Conservation (phyloP, 208 protist species). For the Histomonas meleagridis region DNA sequence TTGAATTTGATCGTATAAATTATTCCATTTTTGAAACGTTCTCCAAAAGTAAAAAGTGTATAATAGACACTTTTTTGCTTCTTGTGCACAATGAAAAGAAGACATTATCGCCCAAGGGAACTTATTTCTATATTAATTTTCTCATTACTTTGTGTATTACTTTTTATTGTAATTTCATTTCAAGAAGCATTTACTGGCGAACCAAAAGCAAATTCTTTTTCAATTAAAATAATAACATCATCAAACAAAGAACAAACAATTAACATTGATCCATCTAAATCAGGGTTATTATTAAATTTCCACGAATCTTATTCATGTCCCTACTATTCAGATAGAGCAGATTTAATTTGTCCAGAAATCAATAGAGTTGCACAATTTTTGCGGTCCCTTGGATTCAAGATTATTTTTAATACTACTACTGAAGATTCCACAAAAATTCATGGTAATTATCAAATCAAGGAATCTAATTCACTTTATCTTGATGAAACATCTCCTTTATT, state of each 20-base stretch:
- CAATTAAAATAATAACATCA: not conserved
- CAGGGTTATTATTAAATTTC: not conserved
- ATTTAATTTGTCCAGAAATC: slow-evolving; percentile 32
- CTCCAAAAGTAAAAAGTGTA: no score
- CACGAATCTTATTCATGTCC: not conserved
- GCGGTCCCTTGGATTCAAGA: not conserved
- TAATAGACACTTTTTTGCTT: no score
- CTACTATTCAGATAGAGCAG: slow-evolving; percentile 19
- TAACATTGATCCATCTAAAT: not conserved
- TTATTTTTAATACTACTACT: not conserved
- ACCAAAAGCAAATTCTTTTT: not conserved
- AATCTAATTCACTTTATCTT: not conserved
- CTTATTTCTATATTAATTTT: no score
- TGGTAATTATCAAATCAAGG: not conserved
- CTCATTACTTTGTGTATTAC: no score
- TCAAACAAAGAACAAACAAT: not conserved
- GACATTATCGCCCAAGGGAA: no score
- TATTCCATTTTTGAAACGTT: no score
- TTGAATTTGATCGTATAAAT: no score
- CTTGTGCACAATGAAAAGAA: no score
- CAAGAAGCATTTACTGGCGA: no score
- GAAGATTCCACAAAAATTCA: not conserved
- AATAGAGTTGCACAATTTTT: not conserved
- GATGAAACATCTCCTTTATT: slow-evolving; percentile 3
- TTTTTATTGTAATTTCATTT: no score